A percentile compares a stretch with the other conserved stretches of the same genome.
Evolutionary conservation across 192 early-diverging fungal species (phyloP).

Genomic region (Chytriomyces sp.): DNA sequence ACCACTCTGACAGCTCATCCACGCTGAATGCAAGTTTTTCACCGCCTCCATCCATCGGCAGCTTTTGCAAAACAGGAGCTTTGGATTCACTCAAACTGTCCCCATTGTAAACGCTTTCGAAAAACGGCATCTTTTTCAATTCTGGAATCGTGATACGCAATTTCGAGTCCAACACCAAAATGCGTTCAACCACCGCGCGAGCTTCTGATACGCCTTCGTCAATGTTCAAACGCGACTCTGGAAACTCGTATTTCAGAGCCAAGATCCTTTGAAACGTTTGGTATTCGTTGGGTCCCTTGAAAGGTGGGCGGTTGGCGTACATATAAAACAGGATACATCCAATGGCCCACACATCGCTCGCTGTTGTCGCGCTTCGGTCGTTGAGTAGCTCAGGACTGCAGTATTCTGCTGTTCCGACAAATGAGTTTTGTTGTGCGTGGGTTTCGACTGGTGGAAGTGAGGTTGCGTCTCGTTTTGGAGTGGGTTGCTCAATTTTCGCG

Average conservation of each 20-base stretch:
- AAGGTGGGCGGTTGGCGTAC: conserved; percentile 86
- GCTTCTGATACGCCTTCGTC: conserved; percentile 68
- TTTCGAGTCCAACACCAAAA: conserved; percentile 73
- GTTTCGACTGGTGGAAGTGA: conserved; percentile 14
- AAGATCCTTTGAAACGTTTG: conserved; percentile 95
- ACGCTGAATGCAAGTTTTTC: background rate
- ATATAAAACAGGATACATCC: conserved; percentile 94
- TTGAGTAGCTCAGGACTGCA: conserved; percentile 94
- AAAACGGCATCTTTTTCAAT: conserved; percentile 79
- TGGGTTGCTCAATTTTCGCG: conserved; percentile 70
- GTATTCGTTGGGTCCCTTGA: conserved; percentile 94
- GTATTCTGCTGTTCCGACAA: conserved; percentile 99
- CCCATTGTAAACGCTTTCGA: conserved; percentile 71
- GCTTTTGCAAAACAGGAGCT: background rate
- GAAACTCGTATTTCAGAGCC: conserved; percentile 85
- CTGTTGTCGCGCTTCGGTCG: conserved; percentile 71
- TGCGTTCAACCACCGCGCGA: conserved; percentile 75
- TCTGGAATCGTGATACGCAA: conserved; percentile 57
- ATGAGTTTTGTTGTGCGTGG: conserved; percentile 73
- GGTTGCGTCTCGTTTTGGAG: background rate
- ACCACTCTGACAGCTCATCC: conserved; percentile 21
- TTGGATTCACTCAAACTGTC: conserved; percentile 25
- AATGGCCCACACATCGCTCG: conserved; percentile 66
- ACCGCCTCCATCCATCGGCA: background rate
- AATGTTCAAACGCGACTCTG: conserved; percentile 40